phyloP scores from a whole-genome alignment of 2,329 filamentous ascomycete species.

The Cladosporium velox region DNA sequence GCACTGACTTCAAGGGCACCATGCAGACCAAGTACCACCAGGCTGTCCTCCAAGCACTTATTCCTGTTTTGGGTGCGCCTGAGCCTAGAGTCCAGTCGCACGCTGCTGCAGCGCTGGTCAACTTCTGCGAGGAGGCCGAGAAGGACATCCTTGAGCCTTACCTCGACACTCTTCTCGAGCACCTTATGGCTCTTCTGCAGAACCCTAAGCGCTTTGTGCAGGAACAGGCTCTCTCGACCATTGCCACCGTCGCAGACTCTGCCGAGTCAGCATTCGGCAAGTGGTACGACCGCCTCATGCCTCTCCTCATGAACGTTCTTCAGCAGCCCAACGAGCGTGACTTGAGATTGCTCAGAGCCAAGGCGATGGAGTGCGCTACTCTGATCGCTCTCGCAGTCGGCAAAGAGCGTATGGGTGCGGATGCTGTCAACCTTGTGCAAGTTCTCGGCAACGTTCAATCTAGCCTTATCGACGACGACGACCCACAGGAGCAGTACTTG shows the following conservation, averaged over 20 bases:
- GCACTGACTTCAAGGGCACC: conserved; percentile 94
- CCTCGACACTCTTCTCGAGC: conserved; percentile 80
- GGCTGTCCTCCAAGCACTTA: conserved; percentile 82
- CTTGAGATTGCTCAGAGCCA: conserved; percentile 84
- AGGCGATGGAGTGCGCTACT: conserved; percentile 99
- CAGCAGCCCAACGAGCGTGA: conserved; percentile 91
- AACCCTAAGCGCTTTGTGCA: conserved; percentile 95
- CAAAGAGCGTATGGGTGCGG: conserved; percentile 83
- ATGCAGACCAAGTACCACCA: conserved; percentile 98
- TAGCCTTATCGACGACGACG: conserved; percentile 84
- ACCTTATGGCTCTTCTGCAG: conserved; percentile 83
- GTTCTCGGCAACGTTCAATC: conserved; percentile 84
- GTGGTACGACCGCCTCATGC: conserved; percentile 97
- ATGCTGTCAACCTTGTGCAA: conserved; percentile 84
- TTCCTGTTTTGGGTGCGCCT: conserved; percentile 84
- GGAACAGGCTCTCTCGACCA: conserved; percentile 95
- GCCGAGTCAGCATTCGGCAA: conserved; percentile 92
- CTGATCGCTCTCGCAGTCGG: conserved; percentile 93
- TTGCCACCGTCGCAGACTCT: conserved; percentile 97
- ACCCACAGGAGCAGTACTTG: conserved; percentile 93
- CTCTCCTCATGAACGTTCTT: conserved; percentile 84
- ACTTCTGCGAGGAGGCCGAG: conserved; percentile 98
- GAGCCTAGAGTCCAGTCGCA: conserved; percentile 96
- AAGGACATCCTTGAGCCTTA: conserved; percentile 90
- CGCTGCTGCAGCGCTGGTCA: conserved; percentile 94